Evolutionary conservation across 495 filamentous ascomycete genomes (phyloP), one percentile per base, ranked within the genome.

Genomic region (Neurospora tetrasperma): DNA sequence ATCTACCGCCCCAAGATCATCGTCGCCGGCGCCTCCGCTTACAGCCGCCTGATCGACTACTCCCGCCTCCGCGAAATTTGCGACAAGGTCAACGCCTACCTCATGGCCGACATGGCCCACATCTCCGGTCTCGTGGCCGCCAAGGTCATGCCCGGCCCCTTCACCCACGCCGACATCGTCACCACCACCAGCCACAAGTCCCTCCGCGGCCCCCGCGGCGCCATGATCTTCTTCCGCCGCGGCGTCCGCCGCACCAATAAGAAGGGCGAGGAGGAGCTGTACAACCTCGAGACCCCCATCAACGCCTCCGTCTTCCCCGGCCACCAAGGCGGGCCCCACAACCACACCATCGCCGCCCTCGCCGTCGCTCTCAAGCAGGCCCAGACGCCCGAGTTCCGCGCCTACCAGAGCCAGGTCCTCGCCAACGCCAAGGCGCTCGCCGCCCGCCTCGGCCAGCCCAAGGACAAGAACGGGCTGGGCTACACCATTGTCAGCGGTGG

Each of bases 161-260:
- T 99, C 81, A 83, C 83, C 54, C 88, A 93, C 83, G 92, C 93
- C 62, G 96, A 99, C 79, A 90, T 99, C 69, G 96, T 99, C 73
- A 98, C 96, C 46, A 99, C 96, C n/a, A 99, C 96, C 54, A 96
- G 92, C 54, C 96, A 99, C 88, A 99, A 99, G 85, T 97, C 93
- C 44, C 87, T 99, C 31, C 93, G 96, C 74, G 96, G 96, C 14
- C 96, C 96, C 23, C 90, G 96, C 54, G 96, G 96, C 59, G 96
- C 96, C 72, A 93, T 99, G 90, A 99, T 99, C 82, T 99, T 99
- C 88, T 98, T 89, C 88, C 92, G 96, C 74, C 94, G 92, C 77
- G 96, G 96, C 69, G 90, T 98, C 44, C 88, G 96, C 72, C 88
- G 90, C 81, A 91, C 90, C 35, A 90, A 97, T 79, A 97, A 97